phyloP scores from a whole-genome alignment of 768 basidiomycete genomes.

The Hypholoma sublateritium region DNA sequence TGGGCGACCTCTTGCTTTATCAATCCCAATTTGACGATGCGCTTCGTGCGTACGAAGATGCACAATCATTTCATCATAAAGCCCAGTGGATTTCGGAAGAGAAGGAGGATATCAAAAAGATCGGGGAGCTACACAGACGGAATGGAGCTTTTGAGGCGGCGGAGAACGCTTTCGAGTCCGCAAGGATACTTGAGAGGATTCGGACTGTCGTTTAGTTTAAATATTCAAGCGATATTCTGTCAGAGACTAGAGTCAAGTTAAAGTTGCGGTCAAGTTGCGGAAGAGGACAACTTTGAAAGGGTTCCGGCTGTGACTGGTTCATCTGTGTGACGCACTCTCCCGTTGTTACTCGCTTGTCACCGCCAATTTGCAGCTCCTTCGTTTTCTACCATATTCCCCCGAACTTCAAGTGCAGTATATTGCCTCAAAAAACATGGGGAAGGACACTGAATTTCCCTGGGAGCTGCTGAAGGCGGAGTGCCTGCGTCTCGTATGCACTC shows the following conservation, averaged over 20 bases:
- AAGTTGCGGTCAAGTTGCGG: too few species aligned
- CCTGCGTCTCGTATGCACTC: conserved; percentile 22
- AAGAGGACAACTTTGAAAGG: too few species aligned
- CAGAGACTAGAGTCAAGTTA: too few species aligned
- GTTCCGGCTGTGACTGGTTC: too few species aligned
- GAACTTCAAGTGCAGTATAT: too few species aligned
- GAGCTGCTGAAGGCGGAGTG: conserved; percentile 24
- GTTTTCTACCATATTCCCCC: too few species aligned
- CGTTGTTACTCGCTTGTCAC: too few species aligned
- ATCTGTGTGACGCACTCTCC: too few species aligned
- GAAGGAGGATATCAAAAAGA: neutral
- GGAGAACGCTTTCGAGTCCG: neutral
- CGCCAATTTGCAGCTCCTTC: too few species aligned
- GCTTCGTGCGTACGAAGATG: neutral
- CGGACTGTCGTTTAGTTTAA: too few species aligned
- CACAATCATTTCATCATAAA: neutral
- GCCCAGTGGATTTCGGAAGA: neutral
- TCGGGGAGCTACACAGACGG: neutral
- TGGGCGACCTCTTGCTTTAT: neutral
- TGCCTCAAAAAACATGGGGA: neutral
- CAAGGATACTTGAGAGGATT: neutral
- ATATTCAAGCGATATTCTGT: too few species aligned
- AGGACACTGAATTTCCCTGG: conserved; percentile 22
- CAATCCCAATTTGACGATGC: neutral
- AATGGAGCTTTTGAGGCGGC: neutral